Evolutionary conservation across 2,329 filamentous ascomycete genomes (phyloP).

Genomic region (Diaporthe nobilis): DNA sequence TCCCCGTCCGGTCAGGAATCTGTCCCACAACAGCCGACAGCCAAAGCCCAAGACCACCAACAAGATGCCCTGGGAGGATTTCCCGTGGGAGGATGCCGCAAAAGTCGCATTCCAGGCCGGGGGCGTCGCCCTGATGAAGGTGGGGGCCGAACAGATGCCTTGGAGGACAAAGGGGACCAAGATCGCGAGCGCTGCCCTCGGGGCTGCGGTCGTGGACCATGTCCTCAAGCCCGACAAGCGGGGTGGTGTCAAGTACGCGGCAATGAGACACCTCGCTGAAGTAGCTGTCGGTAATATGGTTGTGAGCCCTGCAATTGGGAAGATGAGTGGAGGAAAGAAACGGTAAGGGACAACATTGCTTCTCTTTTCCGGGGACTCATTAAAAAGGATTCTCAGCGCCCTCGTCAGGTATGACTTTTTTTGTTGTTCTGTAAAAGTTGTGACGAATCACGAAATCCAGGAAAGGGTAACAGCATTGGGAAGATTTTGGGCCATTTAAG

Average conservation of each 20-base stretch:
- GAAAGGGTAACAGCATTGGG: background rate
- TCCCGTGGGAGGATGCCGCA: constrained; percentile 43
- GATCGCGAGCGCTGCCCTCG: constrained; percentile 48
- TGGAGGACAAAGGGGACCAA: constrained; percentile 47
- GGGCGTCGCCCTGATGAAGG: constrained; percentile 45
- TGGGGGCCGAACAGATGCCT: constrained; percentile 42
- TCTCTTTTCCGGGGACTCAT: too few relatives aligned
- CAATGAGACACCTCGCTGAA: constrained; percentile 47
- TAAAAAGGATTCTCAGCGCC: background rate
- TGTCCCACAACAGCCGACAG: constrained; percentile 36
- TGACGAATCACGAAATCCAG: background rate
- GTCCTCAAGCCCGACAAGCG: constrained; percentile 45
- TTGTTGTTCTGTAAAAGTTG: too few relatives aligned
- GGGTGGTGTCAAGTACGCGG: constrained; percentile 48
- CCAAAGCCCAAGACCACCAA: constrained; percentile 28
- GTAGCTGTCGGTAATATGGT: constrained; percentile 45
- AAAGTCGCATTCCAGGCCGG: constrained; percentile 47
- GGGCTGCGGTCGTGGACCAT: constrained; percentile 48
- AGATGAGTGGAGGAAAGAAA: constrained; percentile 25
- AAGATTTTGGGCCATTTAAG: too few relatives aligned
- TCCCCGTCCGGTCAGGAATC: constrained; percentile 20
- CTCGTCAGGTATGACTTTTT: too few relatives aligned
- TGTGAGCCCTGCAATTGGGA: constrained; percentile 42
- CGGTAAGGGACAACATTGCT: background rate
- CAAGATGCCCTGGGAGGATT: constrained; percentile 28